phyloP scores from a whole-genome alignment of 345 rosid genomes.

The Gossypium australe region DNA sequence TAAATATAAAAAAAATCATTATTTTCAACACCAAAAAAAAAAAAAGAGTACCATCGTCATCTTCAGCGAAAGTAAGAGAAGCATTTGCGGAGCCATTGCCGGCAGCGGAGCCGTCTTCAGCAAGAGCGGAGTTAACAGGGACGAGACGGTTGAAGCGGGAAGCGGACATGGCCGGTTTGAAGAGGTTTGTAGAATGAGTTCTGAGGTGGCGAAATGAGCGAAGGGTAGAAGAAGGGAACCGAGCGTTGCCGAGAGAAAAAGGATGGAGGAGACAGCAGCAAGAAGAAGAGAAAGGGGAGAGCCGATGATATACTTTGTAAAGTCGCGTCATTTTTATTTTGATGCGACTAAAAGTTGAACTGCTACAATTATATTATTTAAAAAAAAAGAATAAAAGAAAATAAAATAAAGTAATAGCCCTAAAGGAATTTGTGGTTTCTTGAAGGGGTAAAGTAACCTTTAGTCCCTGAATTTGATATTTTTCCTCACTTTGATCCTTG shows the following conservation, averaged over 20 bases:
- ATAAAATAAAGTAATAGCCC: no score
- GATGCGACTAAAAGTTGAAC: background rate
- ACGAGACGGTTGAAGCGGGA: conserved; percentile 42
- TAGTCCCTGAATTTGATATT: no score
- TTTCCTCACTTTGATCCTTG: no score
- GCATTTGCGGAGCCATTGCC: conserved; percentile 25
- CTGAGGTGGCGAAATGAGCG: conserved; percentile 29
- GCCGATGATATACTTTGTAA: conserved; percentile 43
- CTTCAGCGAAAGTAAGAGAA: conserved; percentile 24
- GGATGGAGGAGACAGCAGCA: conserved; percentile 12
- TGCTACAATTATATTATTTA: background rate
- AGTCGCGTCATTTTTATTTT: conserved; percentile 34
- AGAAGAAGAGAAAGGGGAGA: conserved; percentile 27
- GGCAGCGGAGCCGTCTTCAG: conserved; percentile 38
- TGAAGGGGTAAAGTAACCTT: no score
- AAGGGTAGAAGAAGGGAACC: conserved; percentile 12
- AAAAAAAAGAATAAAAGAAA: no score
- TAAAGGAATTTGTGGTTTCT: no score
- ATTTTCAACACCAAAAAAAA: background rate
- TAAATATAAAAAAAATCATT: background rate
- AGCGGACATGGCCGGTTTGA: conserved; percentile 29
- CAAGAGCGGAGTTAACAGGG: conserved; percentile 30
- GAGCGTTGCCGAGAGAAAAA: background rate
- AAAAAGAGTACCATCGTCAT: conserved; percentile 39
- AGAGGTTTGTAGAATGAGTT: conserved; percentile 21